These are phyloP conservation scores for Hypoxylon perforatum DNA, from an alignment of 495 filamentous ascomycete species.

Conservation along the genomic window DNA sequence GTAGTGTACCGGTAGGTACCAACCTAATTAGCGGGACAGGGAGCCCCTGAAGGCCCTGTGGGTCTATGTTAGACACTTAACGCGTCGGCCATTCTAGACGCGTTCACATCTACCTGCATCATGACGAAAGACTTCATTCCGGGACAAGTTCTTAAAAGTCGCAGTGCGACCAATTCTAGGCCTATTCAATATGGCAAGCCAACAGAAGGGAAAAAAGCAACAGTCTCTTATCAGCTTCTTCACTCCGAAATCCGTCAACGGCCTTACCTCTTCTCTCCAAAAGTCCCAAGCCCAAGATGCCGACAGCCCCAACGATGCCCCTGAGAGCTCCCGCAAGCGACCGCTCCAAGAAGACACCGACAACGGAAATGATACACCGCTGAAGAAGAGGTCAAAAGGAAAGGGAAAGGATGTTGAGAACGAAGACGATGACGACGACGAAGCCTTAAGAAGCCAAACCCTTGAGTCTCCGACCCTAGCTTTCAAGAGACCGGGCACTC, in stretches of 20 bases:
- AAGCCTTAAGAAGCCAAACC: slow-evolving; percentile 27
- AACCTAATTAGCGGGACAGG: no score
- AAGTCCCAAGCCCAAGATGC: slow-evolving; percentile 27
- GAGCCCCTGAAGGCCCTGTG: neutral
- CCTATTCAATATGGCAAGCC: slow-evolving; percentile 49
- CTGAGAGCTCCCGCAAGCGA: slow-evolving; percentile 53
- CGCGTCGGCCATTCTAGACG: slow-evolving; percentile 32
- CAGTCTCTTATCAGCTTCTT: slow-evolving; percentile 91
- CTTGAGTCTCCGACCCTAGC: slow-evolving; percentile 23
- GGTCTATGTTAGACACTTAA: slow-evolving; percentile 39
- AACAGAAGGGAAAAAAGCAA: slow-evolving; percentile 70
- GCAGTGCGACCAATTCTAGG: neutral
- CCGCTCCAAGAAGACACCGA: slow-evolving; percentile 56
- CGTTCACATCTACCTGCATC: slow-evolving; percentile 20
- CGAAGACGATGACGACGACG: slow-evolving; percentile 38
- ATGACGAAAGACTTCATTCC: slow-evolving; percentile 7
- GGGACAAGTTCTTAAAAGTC: neutral
- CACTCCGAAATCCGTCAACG: slow-evolving; percentile 66
- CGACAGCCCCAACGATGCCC: slow-evolving; percentile 12
- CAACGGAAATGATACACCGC: slow-evolving; percentile 47
- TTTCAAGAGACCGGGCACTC: slow-evolving; percentile 32
- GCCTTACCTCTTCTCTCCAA: slow-evolving; percentile 20
- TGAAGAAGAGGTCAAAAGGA: slow-evolving; percentile 58
- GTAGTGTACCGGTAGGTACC: no score
- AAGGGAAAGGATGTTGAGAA: slow-evolving; percentile 37